A percentile compares a stretch with the other conserved stretches of the same genome.
Evolutionary conservation across 2,329 filamentous ascomycete species (phyloP).

Genomic region (Xylariales sp.): DNA sequence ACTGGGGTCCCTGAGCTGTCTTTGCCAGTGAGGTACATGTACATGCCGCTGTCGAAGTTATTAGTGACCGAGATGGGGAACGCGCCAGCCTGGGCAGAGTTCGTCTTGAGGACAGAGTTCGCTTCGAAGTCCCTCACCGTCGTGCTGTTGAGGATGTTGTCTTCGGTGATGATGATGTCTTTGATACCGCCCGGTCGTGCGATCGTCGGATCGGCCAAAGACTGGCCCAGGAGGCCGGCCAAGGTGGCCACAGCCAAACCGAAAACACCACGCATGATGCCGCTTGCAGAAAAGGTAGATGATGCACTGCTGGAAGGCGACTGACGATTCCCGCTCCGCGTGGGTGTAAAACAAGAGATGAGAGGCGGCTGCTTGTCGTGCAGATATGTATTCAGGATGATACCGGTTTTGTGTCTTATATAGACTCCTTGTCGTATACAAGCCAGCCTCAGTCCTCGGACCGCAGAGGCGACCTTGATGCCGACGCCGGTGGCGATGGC

Average conservation of each 20-base stretch:
- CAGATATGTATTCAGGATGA: background rate
- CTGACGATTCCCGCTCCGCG: background rate
- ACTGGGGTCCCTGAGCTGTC: conserved; percentile 25
- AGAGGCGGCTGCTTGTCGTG: conserved; percentile 10
- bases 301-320: conserved; percentile 1
- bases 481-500: background rate
- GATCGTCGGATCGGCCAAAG: conserved; percentile 30
- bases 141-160: conserved; percentile 38
- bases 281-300: conserved; percentile 1
- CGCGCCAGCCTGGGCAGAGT: conserved; percentile 24
- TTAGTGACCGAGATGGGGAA: conserved; percentile 33
- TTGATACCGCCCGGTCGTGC: conserved; percentile 29
- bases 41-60: conserved; percentile 35
- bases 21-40: conserved; percentile 32
- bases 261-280: conserved; percentile 34
- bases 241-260: conserved; percentile 34
- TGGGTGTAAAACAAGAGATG: background rate
- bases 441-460: background rate
- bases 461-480: background rate
- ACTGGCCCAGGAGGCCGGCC: conserved; percentile 28
- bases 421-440: background rate
- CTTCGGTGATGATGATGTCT: conserved; percentile 30
- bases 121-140: background rate
- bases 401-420: conserved; percentile 23
- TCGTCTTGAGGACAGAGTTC: background rate